phyloP scores from a whole-genome alignment of 163 green algal species.

The Volvox carteri region DNA sequence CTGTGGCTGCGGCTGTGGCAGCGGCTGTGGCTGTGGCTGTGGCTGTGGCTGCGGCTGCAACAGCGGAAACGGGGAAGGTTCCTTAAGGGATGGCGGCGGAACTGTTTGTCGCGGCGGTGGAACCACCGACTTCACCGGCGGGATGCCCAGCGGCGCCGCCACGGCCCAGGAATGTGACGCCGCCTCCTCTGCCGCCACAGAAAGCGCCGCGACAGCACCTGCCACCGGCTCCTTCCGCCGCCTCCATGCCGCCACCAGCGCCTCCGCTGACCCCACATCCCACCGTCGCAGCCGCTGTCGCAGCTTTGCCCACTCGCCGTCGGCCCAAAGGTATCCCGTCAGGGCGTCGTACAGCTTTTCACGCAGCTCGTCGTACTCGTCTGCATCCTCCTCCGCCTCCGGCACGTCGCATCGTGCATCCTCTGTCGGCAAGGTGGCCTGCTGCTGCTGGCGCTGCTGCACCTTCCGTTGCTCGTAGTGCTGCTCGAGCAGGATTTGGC shows the following conservation, averaged over 20 bases:
- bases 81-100: too few species aligned
- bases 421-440: not conserved
- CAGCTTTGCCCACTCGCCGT: not conserved
- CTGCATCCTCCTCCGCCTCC: not conserved
- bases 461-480: not conserved
- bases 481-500: not conserved
- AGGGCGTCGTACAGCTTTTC: constrained; percentile 1
- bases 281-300: not conserved
- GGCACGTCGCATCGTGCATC: not conserved
- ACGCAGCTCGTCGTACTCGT: too few species aligned
- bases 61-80: too few species aligned
- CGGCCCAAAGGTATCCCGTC: not conserved
- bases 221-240: too few species aligned
- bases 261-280: not conserved
- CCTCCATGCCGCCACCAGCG: not conserved
- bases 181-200: too few species aligned
- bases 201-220: too few species aligned
- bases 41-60: not conserved
- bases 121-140: too few species aligned
- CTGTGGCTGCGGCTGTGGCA: not conserved
- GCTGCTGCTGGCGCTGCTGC: not conserved
- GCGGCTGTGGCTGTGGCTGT: not conserved
- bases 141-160: too few species aligned
- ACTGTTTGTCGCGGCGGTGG: too few species aligned
- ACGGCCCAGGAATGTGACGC: too few species aligned